phyloP scores from a whole-genome alignment of 352 stramenopile species.

The Nannochloropsis limnetica region DNA sequence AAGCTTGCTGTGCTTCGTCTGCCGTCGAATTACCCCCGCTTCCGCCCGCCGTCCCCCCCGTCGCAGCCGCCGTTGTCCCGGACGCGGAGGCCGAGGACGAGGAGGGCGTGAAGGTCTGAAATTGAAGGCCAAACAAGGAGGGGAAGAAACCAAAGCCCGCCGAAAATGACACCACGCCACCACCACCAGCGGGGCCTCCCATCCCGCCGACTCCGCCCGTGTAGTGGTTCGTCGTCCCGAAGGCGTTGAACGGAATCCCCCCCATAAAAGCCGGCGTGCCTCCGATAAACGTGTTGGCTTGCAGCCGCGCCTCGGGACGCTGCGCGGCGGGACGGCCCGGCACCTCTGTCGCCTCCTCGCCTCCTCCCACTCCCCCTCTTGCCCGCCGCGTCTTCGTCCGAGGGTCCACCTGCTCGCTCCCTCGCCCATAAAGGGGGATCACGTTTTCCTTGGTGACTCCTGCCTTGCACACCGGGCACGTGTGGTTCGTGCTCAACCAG shows the following conservation, averaged over 20 bases:
- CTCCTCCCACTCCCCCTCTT: background rate
- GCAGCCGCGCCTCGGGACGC: conserved; percentile 36
- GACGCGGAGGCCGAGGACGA: background rate
- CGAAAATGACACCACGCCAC: conserved; percentile 60
- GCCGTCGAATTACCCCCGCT: conserved; percentile 31
- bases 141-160: conserved; percentile 71
- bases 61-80: background rate
- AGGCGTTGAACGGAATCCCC: conserved; percentile 36
- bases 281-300: conserved; percentile 36
- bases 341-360: conserved; percentile 39
- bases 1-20: conserved; percentile 48
- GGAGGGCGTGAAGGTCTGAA: conserved; percentile 52
- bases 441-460: conserved; percentile 75
- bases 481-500: conserved; percentile 59
- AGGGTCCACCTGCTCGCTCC: conserved; percentile 63
- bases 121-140: conserved; percentile 66
- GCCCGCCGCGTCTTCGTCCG: conserved; percentile 45
- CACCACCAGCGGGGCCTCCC: conserved; percentile 23
- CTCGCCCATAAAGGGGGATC: conserved; percentile 71
- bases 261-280: conserved; percentile 35
- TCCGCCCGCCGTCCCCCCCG: background rate
- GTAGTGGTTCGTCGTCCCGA: conserved; percentile 36
- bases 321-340: conserved; percentile 41
- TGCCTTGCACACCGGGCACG: conserved; percentile 77
- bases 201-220: background rate